Evolutionary conservation across 108 stramenopile species (phyloP).

Genomic region (Skeletonema costatum): DNA sequence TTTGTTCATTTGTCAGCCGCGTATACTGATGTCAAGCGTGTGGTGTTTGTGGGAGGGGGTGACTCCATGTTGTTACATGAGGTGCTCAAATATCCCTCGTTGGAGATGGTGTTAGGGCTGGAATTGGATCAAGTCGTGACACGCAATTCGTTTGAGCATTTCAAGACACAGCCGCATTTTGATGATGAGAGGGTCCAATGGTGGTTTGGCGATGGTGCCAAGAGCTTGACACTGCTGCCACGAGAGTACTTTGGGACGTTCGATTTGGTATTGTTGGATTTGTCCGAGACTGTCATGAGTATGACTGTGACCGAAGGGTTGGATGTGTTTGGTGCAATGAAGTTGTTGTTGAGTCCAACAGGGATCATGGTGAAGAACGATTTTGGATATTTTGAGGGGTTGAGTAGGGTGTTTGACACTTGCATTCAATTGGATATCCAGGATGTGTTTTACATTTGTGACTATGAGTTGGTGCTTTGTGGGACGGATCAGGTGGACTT

Average conservation of each 20-base stretch:
- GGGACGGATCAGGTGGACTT: constrained; percentile 78
- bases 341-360: constrained; percentile 68
- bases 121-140: constrained; percentile 83
- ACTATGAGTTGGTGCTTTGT: constrained; percentile 68
- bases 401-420: constrained; percentile 70
- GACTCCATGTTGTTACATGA: constrained; percentile 90
- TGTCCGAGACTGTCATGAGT: constrained; percentile 80
- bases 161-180: constrained; percentile 80
- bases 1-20: constrained; percentile 80
- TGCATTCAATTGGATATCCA: constrained; percentile 44
- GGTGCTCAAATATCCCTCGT: constrained; percentile 70
- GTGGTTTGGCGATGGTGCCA: constrained; percentile 92
- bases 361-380: constrained; percentile 89
- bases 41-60: constrained; percentile 84
- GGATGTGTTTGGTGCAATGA: constrained; percentile 74
- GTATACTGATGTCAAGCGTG: constrained; percentile 63
- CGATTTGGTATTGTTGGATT: constrained; percentile 85
- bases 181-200: constrained; percentile 84
- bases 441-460: constrained; percentile 67
- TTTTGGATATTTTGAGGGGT: constrained; percentile 60
- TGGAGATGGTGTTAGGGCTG: constrained; percentile 82
- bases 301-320: constrained; percentile 70
- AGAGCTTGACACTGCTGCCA: constrained; percentile 75
- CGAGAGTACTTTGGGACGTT: constrained; percentile 83
- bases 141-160: constrained; percentile 70